A percentile compares a stretch with the other conserved stretches of the same genome.
Conservation (phyloP, 2,329 filamentous ascomycete genomes). For the Chaetomium olivaceum region DNA sequence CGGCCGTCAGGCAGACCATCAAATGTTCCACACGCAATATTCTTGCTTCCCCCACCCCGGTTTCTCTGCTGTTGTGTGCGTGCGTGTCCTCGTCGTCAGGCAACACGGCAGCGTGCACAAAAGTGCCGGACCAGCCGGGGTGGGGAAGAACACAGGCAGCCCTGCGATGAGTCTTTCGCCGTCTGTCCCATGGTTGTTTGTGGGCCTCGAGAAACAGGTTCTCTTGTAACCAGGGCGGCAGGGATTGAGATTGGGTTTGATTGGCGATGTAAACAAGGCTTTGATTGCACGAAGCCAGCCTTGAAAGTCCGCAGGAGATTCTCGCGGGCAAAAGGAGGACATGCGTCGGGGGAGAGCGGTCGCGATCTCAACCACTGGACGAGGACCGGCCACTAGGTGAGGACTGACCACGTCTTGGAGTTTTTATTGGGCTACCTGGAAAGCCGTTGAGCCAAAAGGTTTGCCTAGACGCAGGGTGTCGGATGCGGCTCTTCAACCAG, state of each 20-base stretch:
- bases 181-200: not conserved
- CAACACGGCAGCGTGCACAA: conserved; percentile 3
- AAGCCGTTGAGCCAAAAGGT: not conserved
- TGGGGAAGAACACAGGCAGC: not conserved
- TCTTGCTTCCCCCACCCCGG: not conserved
- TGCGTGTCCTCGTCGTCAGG: conserved; percentile 1
- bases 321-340: not conserved
- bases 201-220: not conserved
- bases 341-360: not conserved
- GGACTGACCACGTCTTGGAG: not conserved
- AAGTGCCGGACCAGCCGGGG: not conserved
- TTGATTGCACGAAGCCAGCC: not conserved
- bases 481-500: conserved; percentile 10
- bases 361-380: not conserved
- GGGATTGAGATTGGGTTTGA: not conserved
- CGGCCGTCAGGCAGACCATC: not conserved
- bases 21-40: not conserved
- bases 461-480: conserved; percentile 5
- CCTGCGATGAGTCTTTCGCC: conserved; percentile 10
- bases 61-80: not conserved
- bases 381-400: not conserved
- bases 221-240: not conserved
- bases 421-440: not conserved
- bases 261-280: not conserved
- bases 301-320: not conserved